Evolutionary conservation across 2,329 filamentous ascomycete genomes (phyloP), one percentile per base, ranked within the genome.

Genomic region (Diaporthe citriasiana): DNA sequence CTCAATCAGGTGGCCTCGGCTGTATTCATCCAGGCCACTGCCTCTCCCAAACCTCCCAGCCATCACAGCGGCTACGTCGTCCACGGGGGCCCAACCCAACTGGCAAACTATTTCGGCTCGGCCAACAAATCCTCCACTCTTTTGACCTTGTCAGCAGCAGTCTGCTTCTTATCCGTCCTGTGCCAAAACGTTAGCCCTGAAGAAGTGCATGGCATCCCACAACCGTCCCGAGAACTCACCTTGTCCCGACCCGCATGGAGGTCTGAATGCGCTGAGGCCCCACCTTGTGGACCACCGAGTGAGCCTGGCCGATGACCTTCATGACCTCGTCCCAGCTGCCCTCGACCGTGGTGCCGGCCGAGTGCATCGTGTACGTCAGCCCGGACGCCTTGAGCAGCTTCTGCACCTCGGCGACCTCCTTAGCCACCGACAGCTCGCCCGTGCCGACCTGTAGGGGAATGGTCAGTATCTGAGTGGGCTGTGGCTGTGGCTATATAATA

Each of bases 281-380:
- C 75, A 91, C 89, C 75, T 91, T 84, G 81, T 97, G 95, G 30
- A 97, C 90, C 60, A 94, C 86, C 0, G 89, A 89, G 84, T 97
- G 95, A 4, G 94, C 94, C 84, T 96, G 94, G n/a, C 95, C 95
- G 77, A 97, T 93, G 38, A 95, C 88, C 72, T 86, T 87, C 89
- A 97, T 95, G 74, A 97, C 95, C 42, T 93, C 90, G 77, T 97
- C 94, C 96, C 97, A 98, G 53, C 91, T 89, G 3, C 96, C 97
- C 86, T 98, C 96, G 72, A 98, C 90, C 0, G 96, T 98, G 0
- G 96, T 98, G 17, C 96, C 97, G 2, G 95, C 95, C 35, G 94
- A 95, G 84, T 98, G 96, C 94, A 98, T 97, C 60, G 89, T 92
- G 82, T 95, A 96, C 77, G 91, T 92, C 76, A 98, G 83, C 2